A percentile compares a stretch with the other conserved stretches of the same genome.
Evolutionary conservation across 352 stramenopile species (phyloP).

Genomic region (Pythium folliculosum): DNA sequence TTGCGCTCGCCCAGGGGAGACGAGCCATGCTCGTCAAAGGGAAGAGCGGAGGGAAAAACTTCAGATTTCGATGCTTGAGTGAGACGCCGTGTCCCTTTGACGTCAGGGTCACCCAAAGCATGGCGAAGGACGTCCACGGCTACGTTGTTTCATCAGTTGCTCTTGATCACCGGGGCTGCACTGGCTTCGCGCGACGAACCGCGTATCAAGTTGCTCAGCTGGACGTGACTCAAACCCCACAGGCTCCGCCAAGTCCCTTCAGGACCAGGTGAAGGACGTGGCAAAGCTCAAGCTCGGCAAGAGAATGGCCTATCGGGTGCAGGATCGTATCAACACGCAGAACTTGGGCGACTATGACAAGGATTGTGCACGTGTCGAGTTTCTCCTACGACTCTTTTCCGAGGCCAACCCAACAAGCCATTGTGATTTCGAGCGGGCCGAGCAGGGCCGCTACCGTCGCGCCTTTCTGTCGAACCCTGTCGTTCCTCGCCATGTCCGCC

Average conservation of each 20-base stretch:
- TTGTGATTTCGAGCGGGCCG: conserved; percentile 36
- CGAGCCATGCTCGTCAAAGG: conserved; percentile 38
- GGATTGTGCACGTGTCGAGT: conserved; percentile 53
- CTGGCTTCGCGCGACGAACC: conserved; percentile 38
- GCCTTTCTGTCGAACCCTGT: conserved; percentile 5
- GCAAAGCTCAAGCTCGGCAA: conserved; percentile 26
- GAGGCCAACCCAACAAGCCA: conserved; percentile 37
- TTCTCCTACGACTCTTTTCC: conserved; percentile 44
- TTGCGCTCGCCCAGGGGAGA: conserved; percentile 51
- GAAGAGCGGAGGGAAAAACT: conserved; percentile 53
- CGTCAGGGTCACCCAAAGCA: conserved; percentile 41
- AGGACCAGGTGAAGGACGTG: conserved; percentile 36
- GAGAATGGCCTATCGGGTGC: conserved; percentile 40
- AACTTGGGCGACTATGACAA: conserved; percentile 37
- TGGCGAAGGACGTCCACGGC: conserved; percentile 26
- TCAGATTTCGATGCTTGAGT: conserved; percentile 50
- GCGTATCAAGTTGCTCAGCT: conserved; percentile 39
- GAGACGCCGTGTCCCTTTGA: conserved; percentile 44
- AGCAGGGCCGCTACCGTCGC: conserved; percentile 37
- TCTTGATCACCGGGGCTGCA: conserved; percentile 37
- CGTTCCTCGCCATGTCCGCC: too few relatives aligned
- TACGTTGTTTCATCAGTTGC: conserved; percentile 45
- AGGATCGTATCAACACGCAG: conserved; percentile 29
- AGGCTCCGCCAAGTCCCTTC: conserved; percentile 33
- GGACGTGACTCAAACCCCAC: conserved; percentile 33